Conservation (phyloP, 2,329 filamentous ascomycete species). For the Myotisia sp. region DNA sequence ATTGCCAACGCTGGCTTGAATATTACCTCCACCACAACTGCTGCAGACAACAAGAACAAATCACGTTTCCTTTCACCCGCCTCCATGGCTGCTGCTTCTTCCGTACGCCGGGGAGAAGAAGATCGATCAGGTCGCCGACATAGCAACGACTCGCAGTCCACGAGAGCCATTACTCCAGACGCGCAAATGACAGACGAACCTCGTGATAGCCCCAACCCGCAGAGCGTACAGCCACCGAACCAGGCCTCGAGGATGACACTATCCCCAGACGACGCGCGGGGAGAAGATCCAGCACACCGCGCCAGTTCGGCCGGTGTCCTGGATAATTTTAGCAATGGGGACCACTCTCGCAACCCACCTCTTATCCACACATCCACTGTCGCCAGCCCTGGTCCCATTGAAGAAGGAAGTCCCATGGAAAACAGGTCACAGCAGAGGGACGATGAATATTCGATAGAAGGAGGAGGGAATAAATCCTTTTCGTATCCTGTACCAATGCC, state of each 20-base stretch:
- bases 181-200: slow-evolving; percentile 16
- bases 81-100: slow-evolving; percentile 24
- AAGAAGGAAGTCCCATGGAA: slow-evolving; percentile 30
- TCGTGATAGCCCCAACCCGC: slow-evolving; percentile 21
- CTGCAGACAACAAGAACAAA: slow-evolving; percentile 23
- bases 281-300: slow-evolving; percentile 5
- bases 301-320: slow-evolving; percentile 15
- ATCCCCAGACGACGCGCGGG: slow-evolving; percentile 24
- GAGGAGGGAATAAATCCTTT: slow-evolving; percentile 40
- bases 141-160: not conserved
- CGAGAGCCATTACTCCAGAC: slow-evolving; percentile 1
- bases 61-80: slow-evolving; percentile 22
- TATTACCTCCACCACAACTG: slow-evolving; percentile 18
- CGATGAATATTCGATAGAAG: slow-evolving; percentile 24
- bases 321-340: slow-evolving; percentile 36
- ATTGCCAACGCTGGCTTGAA: slow-evolving; percentile 31
- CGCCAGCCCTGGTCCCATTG: slow-evolving; percentile 34
- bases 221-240: slow-evolving; percentile 5
- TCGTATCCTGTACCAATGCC: slow-evolving; percentile 50
- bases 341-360: slow-evolving; percentile 34
- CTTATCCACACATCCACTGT: slow-evolving; percentile 37
- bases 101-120: slow-evolving; percentile 20
- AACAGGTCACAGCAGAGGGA: slow-evolving; percentile 26
- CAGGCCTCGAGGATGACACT: slow-evolving; percentile 35
- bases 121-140: slow-evolving; percentile 16